Percentiles rank a stretch among this genome's conserved stretches.
phyloP scores from a whole-genome alignment of 1,284 basidiomycete genomes.

The Trichosporon sp. region DNA sequence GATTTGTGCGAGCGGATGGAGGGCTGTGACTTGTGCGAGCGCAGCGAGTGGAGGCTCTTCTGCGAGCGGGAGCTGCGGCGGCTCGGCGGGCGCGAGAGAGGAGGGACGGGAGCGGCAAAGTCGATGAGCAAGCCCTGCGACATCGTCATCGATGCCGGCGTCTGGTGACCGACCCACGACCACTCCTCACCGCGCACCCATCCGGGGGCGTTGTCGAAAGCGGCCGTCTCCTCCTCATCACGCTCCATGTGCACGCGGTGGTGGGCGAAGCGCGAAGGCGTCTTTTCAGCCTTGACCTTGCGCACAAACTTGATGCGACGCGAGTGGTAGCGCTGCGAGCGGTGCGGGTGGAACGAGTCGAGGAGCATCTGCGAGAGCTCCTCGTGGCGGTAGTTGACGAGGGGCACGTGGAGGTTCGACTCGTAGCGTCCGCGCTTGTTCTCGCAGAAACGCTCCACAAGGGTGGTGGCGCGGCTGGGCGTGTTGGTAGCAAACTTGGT shows the following conservation, averaged over 20 bases:
- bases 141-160: constrained; percentile 34
- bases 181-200: constrained; percentile 54
- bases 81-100: constrained; percentile 19
- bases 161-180: constrained; percentile 45
- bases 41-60: not conserved
- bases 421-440: constrained; percentile 48
- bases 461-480: constrained; percentile 17
- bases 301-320: constrained; percentile 58
- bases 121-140: constrained; percentile 30
- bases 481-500: constrained; percentile 23
- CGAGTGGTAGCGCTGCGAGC: constrained; percentile 55
- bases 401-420: constrained; percentile 35
- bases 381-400: constrained; percentile 54
- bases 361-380: constrained; percentile 60
- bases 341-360: constrained; percentile 57
- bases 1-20: constrained; percentile 3
- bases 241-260: constrained; percentile 44
- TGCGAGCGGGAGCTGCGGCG: not conserved
- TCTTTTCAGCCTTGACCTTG: constrained; percentile 54
- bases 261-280: constrained; percentile 55
- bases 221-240: constrained; percentile 52
- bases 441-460: constrained; percentile 42
- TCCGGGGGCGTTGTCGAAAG: constrained; percentile 53
- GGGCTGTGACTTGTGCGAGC: constrained; percentile 2
- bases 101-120: constrained; percentile 29